Evolutionary conservation across 345 rosid genomes (phyloP).

Genomic region (Salix brachista): DNA sequence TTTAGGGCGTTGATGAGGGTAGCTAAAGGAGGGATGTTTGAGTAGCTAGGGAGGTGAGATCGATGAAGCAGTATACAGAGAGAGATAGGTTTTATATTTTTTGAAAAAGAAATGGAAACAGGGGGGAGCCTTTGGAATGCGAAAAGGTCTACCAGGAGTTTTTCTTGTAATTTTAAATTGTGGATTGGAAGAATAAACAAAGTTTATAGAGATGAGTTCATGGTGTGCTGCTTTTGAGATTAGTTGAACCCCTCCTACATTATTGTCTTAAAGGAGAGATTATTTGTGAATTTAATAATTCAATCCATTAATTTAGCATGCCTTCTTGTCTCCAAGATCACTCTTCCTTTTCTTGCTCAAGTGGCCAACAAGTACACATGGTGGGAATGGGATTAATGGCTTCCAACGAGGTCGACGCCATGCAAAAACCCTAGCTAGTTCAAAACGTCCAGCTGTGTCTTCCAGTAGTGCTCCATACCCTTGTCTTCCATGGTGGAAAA

Average conservation of each 20-base stretch:
- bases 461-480: slow-evolving; percentile 2
- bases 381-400: slow-evolving; percentile 45
- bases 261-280: slow-evolving; percentile 15
- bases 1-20: too few species aligned
- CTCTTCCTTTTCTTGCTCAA: slow-evolving; percentile 23
- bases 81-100: background rate
- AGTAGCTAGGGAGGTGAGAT: too few species aligned
- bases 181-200: slow-evolving; percentile 2
- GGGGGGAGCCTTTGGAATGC: background rate
- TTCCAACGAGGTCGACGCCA: slow-evolving; percentile 30
- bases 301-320: slow-evolving; percentile 23
- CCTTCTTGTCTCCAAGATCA: slow-evolving; percentile 35
- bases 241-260: slow-evolving; percentile 32
- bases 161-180: background rate
- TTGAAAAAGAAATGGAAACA: background rate
- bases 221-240: slow-evolving; percentile 26
- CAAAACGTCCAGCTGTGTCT: slow-evolving; percentile 19
- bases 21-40: too few species aligned
- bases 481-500: background rate
- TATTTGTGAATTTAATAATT: slow-evolving; percentile 9
- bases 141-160: slow-evolving; percentile 6
- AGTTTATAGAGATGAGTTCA: background rate
- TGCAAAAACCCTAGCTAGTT: slow-evolving; percentile 24
- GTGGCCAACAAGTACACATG: slow-evolving; percentile 62
- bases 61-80: background rate